Conservation (phyloP, 2,329 filamentous ascomycete genomes). For the Hymenoscyphus fraxineus region DNA sequence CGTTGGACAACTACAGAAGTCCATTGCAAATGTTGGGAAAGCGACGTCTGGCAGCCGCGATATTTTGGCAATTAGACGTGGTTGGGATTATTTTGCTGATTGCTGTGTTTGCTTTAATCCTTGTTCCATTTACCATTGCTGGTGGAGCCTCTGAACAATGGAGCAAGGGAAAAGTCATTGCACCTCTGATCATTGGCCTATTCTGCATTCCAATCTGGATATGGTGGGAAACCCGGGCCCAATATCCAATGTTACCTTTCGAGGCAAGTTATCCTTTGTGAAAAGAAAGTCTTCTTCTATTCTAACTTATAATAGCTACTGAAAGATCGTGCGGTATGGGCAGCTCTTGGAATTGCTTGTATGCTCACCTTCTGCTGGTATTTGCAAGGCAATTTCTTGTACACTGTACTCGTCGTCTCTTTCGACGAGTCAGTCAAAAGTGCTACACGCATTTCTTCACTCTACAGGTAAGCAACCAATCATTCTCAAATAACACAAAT, state of each 20-base stretch:
- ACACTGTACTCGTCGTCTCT: slow-evolving; percentile 57
- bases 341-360: slow-evolving; percentile 54
- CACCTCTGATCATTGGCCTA: slow-evolving; percentile 56
- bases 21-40: slow-evolving; percentile 42
- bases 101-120: slow-evolving; percentile 44
- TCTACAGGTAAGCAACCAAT: slow-evolving; percentile 45
- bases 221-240: slow-evolving; percentile 50
- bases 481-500: neutral
- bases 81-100: slow-evolving; percentile 47
- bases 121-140: slow-evolving; percentile 52
- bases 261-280: neutral
- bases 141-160: slow-evolving; percentile 48
- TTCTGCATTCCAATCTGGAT: slow-evolving; percentile 53
- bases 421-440: slow-evolving; percentile 55
- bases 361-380: slow-evolving; percentile 58
- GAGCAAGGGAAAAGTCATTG: slow-evolving; percentile 58
- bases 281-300: neutral
- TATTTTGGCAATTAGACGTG: slow-evolving; percentile 55
- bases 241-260: slow-evolving; percentile 54
- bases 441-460: slow-evolving; percentile 56
- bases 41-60: slow-evolving; percentile 37
- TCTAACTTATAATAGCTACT: slow-evolving; percentile 40
- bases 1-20: slow-evolving; percentile 42
- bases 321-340: slow-evolving; percentile 63
- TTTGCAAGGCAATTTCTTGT: slow-evolving; percentile 62